phyloP scores from a whole-genome alignment of 164 flowering plant species.

The Berberis vulgaris region DNA sequence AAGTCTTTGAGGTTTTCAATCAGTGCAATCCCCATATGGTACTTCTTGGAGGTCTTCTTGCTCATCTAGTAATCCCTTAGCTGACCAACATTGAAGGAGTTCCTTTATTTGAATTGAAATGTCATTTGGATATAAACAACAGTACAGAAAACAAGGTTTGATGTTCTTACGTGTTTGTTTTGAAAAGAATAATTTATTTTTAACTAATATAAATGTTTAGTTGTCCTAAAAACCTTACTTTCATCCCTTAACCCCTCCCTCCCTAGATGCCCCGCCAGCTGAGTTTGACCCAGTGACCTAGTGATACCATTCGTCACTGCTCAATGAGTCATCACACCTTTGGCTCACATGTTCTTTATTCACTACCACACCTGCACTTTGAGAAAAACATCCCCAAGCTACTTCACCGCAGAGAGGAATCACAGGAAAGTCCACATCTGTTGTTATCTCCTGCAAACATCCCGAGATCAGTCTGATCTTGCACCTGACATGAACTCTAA shows the following conservation, averaged over 20 bases:
- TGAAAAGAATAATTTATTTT: too few species aligned
- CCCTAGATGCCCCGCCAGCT: too few species aligned
- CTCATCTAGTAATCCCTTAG: background rate
- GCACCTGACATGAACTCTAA: conserved; percentile 1
- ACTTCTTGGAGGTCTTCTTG: background rate
- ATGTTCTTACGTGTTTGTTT: conserved; percentile 1
- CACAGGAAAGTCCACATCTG: conserved; percentile 1
- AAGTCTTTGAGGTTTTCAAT: conserved; percentile 5
- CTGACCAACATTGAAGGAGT: conserved; percentile 1
- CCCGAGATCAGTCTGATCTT: conserved; percentile 8
- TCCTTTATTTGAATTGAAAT: background rate
- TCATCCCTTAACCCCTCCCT: background rate
- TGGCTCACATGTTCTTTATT: too few species aligned
- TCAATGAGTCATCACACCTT: too few species aligned
- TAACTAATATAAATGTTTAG: too few species aligned
- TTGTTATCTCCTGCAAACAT: conserved; percentile 11
- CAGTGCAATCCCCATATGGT: background rate
- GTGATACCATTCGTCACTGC: too few species aligned
- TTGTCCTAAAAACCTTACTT: background rate
- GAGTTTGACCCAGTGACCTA: too few species aligned
- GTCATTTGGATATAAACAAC: conserved; percentile 19
- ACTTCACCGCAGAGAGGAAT: conserved; percentile 6
- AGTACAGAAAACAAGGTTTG: conserved; percentile 15
- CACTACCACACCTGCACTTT: too few species aligned
- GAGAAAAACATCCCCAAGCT: conserved; percentile 3